Conservation (phyloP, 306 rosid species). For the Fagus crenata region DNA sequence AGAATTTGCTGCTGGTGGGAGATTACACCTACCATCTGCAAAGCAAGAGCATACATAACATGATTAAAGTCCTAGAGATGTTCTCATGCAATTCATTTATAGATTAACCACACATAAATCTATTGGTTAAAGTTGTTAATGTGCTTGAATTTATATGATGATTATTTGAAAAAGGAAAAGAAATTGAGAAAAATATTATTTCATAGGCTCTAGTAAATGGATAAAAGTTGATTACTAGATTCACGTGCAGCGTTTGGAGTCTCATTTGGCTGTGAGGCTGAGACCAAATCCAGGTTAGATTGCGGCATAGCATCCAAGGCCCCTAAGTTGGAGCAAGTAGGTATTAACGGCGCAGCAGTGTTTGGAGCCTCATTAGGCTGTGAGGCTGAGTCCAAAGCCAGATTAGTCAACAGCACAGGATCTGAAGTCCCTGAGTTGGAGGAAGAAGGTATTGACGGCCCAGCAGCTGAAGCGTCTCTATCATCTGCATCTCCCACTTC, state of each 20-base stretch:
- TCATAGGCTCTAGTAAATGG: neutral
- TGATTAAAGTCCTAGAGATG: neutral
- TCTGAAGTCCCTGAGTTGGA: slow-evolving; percentile 13
- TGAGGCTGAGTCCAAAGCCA: neutral
- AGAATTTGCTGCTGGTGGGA: neutral
- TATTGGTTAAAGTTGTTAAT: neutral
- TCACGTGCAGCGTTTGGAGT: neutral
- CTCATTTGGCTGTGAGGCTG: neutral
- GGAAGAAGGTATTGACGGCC: slow-evolving; percentile 7
- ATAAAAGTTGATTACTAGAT: slow-evolving; percentile 4
- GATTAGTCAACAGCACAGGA: neutral
- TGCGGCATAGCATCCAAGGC: neutral
- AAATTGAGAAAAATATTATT: neutral
- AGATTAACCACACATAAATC: neutral
- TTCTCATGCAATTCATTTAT: neutral
- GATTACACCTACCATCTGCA: neutral
- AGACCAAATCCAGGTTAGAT: neutral
- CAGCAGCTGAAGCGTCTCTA: neutral
- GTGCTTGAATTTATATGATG: neutral
- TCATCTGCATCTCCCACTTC: neutral
- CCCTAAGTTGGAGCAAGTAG: slow-evolving; percentile 16
- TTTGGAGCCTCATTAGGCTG: neutral
- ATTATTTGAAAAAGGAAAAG: neutral
- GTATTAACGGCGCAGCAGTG: neutral
- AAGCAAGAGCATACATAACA: neutral